These are phyloP conservation scores for Candida sakaeoensis DNA, from an alignment of 805 yeast species.

Conservation along the genomic window DNA sequence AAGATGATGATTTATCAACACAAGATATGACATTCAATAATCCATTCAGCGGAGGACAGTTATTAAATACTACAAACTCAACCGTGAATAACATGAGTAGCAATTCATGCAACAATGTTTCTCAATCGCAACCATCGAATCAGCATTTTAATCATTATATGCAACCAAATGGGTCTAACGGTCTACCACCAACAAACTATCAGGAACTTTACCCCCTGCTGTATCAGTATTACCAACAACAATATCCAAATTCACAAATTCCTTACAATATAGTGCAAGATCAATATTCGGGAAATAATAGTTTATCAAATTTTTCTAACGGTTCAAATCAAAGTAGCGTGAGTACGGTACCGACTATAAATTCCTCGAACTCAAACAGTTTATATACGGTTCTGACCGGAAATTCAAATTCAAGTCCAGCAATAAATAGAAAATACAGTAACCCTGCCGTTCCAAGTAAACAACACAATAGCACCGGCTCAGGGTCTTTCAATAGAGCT, in stretches of 20 bases:
- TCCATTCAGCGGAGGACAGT: conserved; percentile 17
- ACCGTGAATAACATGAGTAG: background rate
- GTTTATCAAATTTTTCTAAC: conserved; percentile 1
- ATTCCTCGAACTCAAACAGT: conserved; percentile 1
- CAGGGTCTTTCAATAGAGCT: background rate
- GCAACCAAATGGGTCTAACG: background rate
- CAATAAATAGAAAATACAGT: background rate
- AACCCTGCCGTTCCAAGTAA: background rate
- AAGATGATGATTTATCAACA: conserved; percentile 10
- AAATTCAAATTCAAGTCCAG: background rate
- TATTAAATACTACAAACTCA: conserved; percentile 2
- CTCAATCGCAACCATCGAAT: background rate
- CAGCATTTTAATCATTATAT: conserved; percentile 1
- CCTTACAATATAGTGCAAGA: background rate
- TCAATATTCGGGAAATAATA: background rate
- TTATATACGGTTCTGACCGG: background rate
- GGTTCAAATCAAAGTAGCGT: conserved; percentile 2
- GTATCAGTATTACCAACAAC: conserved; percentile 1
- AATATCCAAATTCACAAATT: background rate
- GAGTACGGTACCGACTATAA: background rate
- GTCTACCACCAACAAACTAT: background rate
- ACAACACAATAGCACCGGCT: background rate
- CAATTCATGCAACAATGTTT: background rate
- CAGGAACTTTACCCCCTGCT: conserved; percentile 1
- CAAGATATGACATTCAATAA: conserved; percentile 19